Evolutionary conservation across 2,329 filamentous ascomycete species (phyloP).

Genomic region (Rutstroemia sp.): DNA sequence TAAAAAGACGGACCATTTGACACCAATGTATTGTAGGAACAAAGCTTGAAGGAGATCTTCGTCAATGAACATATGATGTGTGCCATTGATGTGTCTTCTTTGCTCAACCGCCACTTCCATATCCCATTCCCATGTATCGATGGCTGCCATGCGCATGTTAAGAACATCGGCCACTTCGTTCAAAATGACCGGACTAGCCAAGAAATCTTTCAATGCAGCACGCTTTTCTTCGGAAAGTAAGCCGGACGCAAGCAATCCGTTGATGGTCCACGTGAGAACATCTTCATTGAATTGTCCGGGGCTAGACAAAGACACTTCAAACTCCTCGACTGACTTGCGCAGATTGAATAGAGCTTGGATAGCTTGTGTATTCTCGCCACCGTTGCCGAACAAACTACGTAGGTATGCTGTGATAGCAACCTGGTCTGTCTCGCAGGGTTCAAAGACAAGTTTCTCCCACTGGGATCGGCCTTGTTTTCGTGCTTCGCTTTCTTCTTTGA

Average conservation of each 20-base stretch:
- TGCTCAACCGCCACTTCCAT: slow-evolving; percentile 40
- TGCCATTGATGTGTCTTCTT: slow-evolving; percentile 48
- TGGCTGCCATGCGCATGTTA: slow-evolving; percentile 45
- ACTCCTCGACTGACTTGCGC: slow-evolving; percentile 32
- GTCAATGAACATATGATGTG: slow-evolving; percentile 54
- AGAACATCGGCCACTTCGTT: slow-evolving; percentile 49
- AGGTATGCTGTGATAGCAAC: slow-evolving; percentile 43
- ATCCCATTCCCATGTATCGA: slow-evolving; percentile 47
- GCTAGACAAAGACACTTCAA: slow-evolving; percentile 25
- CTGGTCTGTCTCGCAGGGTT: slow-evolving; percentile 37
- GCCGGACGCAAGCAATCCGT: slow-evolving; percentile 41
- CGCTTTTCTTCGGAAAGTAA: slow-evolving; percentile 45
- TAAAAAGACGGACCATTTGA: slow-evolving; percentile 42
- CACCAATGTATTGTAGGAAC: slow-evolving; percentile 46
- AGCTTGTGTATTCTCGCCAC: slow-evolving; percentile 30
- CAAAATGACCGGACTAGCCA: slow-evolving; percentile 40
- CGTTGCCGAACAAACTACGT: slow-evolving; percentile 37
- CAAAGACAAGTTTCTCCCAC: slow-evolving; percentile 52
- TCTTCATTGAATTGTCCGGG: slow-evolving; percentile 34
- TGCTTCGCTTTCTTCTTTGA: slow-evolving; percentile 31
- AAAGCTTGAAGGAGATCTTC: slow-evolving; percentile 50
- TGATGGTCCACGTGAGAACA: slow-evolving; percentile 38
- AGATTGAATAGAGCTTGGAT: slow-evolving; percentile 37
- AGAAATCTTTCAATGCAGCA: slow-evolving; percentile 42
- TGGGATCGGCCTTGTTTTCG: slow-evolving; percentile 40